Percentiles rank a stretch among this genome's conserved stretches.
phyloP scores from a whole-genome alignment of 208 protist genomes.

The Naegleria lovaniensis region DNA sequence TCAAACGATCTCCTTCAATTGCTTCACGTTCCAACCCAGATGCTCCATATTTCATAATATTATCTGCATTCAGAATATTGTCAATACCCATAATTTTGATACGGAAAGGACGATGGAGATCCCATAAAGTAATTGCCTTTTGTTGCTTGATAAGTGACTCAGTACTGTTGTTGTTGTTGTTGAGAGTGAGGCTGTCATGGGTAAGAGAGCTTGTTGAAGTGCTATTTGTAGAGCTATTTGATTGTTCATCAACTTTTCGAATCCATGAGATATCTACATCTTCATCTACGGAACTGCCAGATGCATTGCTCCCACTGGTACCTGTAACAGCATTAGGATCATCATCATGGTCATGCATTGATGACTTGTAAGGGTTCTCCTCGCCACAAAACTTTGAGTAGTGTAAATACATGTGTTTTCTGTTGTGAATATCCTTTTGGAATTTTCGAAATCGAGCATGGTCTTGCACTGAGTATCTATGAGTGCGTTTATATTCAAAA shows the following conservation, averaged over 20 bases:
- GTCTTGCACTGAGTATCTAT: not conserved
- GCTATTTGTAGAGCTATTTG: not conserved
- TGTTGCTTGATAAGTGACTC: not conserved
- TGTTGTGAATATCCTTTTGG: not conserved
- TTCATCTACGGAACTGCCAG: not conserved
- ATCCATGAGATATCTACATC: not conserved
- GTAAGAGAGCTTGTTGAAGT: not conserved
- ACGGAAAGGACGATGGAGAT: not conserved
- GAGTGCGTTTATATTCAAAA: not conserved
- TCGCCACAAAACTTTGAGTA: not conserved
- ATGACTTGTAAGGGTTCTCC: not conserved
- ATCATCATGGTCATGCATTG: not conserved
- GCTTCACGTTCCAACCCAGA: not conserved
- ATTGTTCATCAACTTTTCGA: not conserved
- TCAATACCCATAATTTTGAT: not conserved
- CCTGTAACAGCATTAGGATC: not conserved
- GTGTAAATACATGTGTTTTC: not conserved
- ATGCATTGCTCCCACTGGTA: not conserved
- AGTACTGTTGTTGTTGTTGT: not conserved
- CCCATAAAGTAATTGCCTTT: not conserved
- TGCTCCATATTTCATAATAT: not conserved
- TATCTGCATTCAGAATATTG: not conserved
- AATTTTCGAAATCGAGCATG: not conserved
- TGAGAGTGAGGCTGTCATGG: not conserved
- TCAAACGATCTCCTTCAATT: not conserved